Base-by-base conservation (phyloP, 345 rosid genomes). In the Passiflora organensis region DNA sequence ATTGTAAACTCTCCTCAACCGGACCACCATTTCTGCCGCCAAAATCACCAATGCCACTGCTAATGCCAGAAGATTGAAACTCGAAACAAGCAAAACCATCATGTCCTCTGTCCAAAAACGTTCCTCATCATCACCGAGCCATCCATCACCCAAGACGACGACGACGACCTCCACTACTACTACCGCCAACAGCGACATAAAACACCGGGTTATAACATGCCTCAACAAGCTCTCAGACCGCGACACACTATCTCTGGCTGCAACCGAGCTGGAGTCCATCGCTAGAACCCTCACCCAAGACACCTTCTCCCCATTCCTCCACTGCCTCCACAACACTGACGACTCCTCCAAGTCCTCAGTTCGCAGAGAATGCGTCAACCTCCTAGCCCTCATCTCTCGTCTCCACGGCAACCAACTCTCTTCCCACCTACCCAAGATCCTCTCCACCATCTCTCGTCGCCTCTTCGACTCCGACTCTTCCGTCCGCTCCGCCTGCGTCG, bases 171-270 rank as follows among this genome's bases (percentile, higher is more conserved):
- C n/a, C n/a, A n/a, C 55, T 10, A 8, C 42, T 73, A 48, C 37
- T 34, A 9, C 37, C 53, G 20, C 13, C 21, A 25, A 19, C 54
- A 43, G 10, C 54, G 84, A 81, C 70, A 82, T 91, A 69, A 87
- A 80, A 59, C 79, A 69, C 38, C 86, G 95, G 21, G 83, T 91
- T 72, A 75, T 91, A 32, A 74, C 74, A 15, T 91, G 96, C 69
- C 84, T 91, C 20, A 87, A 91, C 76, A 85, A 81, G 18, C 98
- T 91, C 70, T 73, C 96, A 46, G 96, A 91, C 79, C 98, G 98
- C 16, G 98, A 88, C 77, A 91, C 98, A 0, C 67, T 84, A 2
- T 23, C 87, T 36, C 68, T 82, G 17, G 98, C 90, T 54, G 62
- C 98, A 20, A 61, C 79, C 6, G 98, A 91, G 78, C 95, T 91